Conservation (phyloP, 2,329 filamentous ascomycete genomes). For the Berkeleyomyces basicola region DNA sequence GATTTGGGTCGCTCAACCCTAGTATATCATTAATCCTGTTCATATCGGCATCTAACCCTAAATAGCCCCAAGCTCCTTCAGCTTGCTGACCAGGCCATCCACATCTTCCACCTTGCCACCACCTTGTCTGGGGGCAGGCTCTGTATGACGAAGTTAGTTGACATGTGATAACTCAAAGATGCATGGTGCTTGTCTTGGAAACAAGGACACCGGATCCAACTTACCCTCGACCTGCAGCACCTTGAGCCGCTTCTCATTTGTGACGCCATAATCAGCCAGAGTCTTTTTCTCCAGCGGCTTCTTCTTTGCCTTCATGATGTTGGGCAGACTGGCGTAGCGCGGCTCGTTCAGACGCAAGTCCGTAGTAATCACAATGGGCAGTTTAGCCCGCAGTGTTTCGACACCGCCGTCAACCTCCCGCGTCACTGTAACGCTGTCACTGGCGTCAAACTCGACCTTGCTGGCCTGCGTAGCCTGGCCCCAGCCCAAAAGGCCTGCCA, state of each 20-base stretch:
- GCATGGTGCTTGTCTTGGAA: not conserved
- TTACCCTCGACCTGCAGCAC: slow-evolving; percentile 72
- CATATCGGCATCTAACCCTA: slow-evolving; percentile 24
- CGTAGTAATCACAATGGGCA: slow-evolving; percentile 90
- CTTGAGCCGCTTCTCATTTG: slow-evolving; percentile 63
- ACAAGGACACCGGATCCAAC: slow-evolving; percentile 20
- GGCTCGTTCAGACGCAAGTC: slow-evolving; percentile 91
- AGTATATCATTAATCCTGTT: not conserved
- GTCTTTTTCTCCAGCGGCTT: slow-evolving; percentile 92
- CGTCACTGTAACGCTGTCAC: slow-evolving; percentile 57
- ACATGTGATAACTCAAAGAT: slow-evolving; percentile 7
- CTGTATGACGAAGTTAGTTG: slow-evolving; percentile 24
- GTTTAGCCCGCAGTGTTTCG: slow-evolving; percentile 69
- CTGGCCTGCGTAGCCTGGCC: slow-evolving; percentile 86
- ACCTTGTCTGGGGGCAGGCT: slow-evolving; percentile 74
- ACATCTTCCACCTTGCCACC: slow-evolving; percentile 97
- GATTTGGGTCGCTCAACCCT: not conserved
- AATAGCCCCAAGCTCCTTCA: slow-evolving; percentile 91
- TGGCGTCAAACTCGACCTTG: slow-evolving; percentile 59
- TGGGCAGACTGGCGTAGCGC: slow-evolving; percentile 83
- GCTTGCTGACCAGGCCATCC: slow-evolving; percentile 77
- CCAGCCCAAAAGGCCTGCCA: slow-evolving; percentile 84
- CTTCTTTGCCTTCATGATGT: slow-evolving; percentile 99
- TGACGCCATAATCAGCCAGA: slow-evolving; percentile 64
- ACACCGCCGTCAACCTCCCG: slow-evolving; percentile 91